Evolutionary conservation across 257 asterid genomes (phyloP), one percentile per base, ranked within the genome.

Genomic region (Verbascum thapsus): DNA sequence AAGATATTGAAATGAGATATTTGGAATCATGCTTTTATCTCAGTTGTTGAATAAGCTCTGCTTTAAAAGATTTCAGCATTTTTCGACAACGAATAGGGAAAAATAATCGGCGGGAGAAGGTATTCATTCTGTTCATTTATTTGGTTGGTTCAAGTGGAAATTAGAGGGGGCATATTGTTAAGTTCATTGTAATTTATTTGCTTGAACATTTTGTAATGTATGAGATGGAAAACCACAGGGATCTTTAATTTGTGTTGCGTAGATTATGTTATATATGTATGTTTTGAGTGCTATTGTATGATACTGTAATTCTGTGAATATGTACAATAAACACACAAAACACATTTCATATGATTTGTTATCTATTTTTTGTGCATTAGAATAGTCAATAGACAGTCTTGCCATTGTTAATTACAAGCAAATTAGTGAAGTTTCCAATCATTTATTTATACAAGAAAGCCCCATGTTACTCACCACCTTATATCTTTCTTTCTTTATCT

Each of bases 301-400:
- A 51, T 62, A 39, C 52, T 58, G 74, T 63, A 58, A 22, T 45
- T 72, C 67, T 72, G 78, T 77, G 82, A 72, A 72, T 34, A 35
- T 55, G 64, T 52, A 47, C 62, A 63, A 52, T 47, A 64, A 26
- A 15, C 58, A n/a, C n/a, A n/a, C n/a, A n/a, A n/a, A n/a, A n/a
- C n/a, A n/a, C n/a, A n/a, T n/a, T n/a, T n/a, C n/a, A n/a, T n/a
- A 19, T 45, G 12, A 8, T 32, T 30, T 59, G 23, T 3, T n/a
- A 41, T 5, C 16, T 5, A 11, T n/a, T n/a, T n/a, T n/a, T n/a
- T n/a, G n/a, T n/a, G n/a, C n/a, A n/a, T n/a, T n/a, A n/a, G n/a
- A n/a, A n/a, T n/a, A n/a, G n/a, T n/a, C n/a, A n/a, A n/a, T n/a
- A n/a, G n/a, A n/a, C n/a, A n/a, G n/a, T n/a, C n/a, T n/a, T n/a